phyloP scores from a whole-genome alignment of 2,329 filamentous ascomycete species.

The Monosporascus sp. region DNA sequence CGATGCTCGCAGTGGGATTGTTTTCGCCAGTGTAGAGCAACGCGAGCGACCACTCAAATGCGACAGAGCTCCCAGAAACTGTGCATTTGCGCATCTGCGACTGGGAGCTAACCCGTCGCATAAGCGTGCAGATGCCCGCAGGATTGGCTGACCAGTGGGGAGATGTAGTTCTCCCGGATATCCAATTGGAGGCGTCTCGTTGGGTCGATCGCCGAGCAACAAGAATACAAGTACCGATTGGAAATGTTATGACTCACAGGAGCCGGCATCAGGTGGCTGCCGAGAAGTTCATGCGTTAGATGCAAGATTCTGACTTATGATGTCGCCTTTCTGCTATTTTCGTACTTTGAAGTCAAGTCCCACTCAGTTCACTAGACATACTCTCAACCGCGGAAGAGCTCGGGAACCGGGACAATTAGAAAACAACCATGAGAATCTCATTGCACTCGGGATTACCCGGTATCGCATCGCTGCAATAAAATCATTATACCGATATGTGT shows the following conservation, averaged over 20 bases:
- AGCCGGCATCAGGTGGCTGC: not conserved
- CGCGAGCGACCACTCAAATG: not conserved
- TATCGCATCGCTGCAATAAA: too few relatives aligned
- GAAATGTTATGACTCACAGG: not conserved
- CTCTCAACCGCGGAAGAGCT: too few relatives aligned
- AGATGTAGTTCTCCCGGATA: not conserved
- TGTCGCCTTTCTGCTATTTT: too few relatives aligned
- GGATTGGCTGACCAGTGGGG: not conserved
- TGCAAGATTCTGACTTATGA: not conserved
- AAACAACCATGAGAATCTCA: too few relatives aligned
- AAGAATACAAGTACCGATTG: not conserved
- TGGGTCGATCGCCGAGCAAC: not conserved
- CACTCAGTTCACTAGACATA: too few relatives aligned
- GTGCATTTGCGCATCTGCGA: not conserved
- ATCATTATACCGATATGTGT: too few relatives aligned
- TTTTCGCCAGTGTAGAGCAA: not conserved
- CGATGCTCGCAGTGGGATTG: not conserved
- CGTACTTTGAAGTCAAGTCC: too few relatives aligned
- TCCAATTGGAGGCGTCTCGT: not conserved
- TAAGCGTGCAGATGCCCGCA: not conserved
- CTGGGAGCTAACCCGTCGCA: not conserved
- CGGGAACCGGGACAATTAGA: too few relatives aligned
- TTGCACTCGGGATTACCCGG: too few relatives aligned
- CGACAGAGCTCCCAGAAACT: not conserved
- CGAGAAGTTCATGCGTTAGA: not conserved